Evolutionary conservation across 176 grass and related monocot genomes (phyloP).

Genomic region (Eragrostis nindensis): DNA sequence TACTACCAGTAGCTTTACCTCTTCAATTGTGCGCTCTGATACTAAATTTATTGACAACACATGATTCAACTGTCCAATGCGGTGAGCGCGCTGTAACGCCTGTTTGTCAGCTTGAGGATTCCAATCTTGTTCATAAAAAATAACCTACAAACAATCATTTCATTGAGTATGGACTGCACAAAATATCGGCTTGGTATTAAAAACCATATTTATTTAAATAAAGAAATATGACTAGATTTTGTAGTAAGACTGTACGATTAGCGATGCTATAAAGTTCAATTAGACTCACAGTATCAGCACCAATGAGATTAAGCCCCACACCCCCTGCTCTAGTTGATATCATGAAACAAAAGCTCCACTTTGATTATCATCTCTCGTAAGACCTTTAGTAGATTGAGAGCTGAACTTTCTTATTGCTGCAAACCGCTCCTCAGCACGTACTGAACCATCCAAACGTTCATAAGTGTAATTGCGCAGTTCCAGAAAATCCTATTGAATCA

Average conservation of each 20-base stretch:
- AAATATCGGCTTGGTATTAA: conserved; percentile 14
- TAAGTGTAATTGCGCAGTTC: conserved; percentile 91
- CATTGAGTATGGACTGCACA: too few relatives aligned
- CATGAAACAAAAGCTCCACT: conserved; percentile 89
- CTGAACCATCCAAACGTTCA: conserved; percentile 90
- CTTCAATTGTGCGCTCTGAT: conserved; percentile 84
- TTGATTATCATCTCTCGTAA: conserved; percentile 53
- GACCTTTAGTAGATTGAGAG: conserved; percentile 46
- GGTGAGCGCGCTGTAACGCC: conserved; percentile 92
- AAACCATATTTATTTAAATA: conserved; percentile 22
- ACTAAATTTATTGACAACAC: conserved; percentile 94
- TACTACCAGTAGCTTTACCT: conserved; percentile 56
- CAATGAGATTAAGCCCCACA: conserved; percentile 96
- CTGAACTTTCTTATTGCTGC: conserved; percentile 93
- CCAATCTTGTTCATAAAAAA: conserved; percentile 99
- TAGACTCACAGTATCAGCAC: conserved; percentile 95
- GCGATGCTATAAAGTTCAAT: conserved; percentile 42
- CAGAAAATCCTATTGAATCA: conserved; percentile 76
- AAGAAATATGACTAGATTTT: conserved; percentile 28
- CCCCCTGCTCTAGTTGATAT: conserved; percentile 97
- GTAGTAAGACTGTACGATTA: conserved; percentile 16
- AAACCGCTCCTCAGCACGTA: conserved; percentile 96
- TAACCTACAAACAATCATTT: conserved; percentile 62
- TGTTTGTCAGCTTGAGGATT: conserved; percentile 98
- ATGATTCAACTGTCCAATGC: conserved; percentile 95